Evolutionary conservation across 148 eudicot genomes (phyloP), one percentile per base, ranked within the genome.

Genomic region (Heliosperma pusillum): DNA sequence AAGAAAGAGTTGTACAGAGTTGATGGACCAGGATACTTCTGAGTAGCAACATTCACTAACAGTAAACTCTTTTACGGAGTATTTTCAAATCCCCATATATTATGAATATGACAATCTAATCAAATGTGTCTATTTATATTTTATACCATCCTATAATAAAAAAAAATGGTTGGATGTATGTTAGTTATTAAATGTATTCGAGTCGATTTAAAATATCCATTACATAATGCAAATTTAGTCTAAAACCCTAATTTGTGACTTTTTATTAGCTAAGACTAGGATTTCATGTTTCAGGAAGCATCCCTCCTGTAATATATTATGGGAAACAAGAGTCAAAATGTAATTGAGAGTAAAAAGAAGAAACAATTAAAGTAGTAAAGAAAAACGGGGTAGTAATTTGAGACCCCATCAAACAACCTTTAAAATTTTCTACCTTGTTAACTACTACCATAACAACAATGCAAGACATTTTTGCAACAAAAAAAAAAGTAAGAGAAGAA

Each of bases 31-130:
- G 22, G 30, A 4, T 44, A 11, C 64, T 59, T 59, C 81, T 80
- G 70, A 77, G 52, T 27, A 70, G 66, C 72, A 79, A 62, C 63
- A 24, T 64, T 25, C 77, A 60, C 47, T 53, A 30, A 36, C 71
- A 69, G 44, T 19, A 17, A 45, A 67, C 29, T 78, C 60, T 44
- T 78, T 71, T n/a, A n/a, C n/a, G n/a, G n/a, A n/a, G n/a, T n/a
- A 60, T 75, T 78, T 84, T 75, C 85, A 81, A 85, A 85, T 85
- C 87, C 90, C 86, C 83, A 84, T 56, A 42, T 73, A n/a, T n/a
- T n/a, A n/a, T n/a, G n/a, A n/a, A n/a, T n/a, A 40, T 40, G 27
- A 57, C 30, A 7, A 12, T 44, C 22, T 47, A 62, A 62, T 12
- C 12, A 22, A 73, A 36, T 25, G 52, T 16, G n/a, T n/a, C n/a